Base-by-base conservation (phyloP, 768 basidiomycete species). In the Scleroderma bovista region DNA sequence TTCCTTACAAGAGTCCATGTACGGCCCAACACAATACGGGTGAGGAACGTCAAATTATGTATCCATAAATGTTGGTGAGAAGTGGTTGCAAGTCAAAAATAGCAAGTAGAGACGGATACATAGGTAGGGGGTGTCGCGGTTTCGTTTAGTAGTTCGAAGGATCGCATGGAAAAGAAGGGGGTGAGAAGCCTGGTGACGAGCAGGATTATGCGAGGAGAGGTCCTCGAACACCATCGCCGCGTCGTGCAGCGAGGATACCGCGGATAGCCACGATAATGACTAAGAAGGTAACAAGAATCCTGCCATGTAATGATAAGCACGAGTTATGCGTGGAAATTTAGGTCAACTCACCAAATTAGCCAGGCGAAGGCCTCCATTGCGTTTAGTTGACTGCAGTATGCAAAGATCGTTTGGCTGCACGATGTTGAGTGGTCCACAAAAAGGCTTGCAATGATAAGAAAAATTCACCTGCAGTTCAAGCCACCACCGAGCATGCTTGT, bases 351-450 rank as follows among this genome's bases (percentile, higher is more conserved):
- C 86, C 83, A 86, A 56, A 79, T 76, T 13, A 85, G 59, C 88
- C 88, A 91, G 8, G 85, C 79, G 58, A 90, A 89, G 17, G 70
- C 88, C 60, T 83, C 77, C 1, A 86, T 66, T 5, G 88, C 86
- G 47, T 88, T 89, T 31, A 90, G 69, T 58, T 91, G 88, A 24
- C 78, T 78, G 60, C 88, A 92, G 53, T 88, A 88, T 12, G 72
- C 67, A 54, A 80, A 78, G 12, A 62, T 55, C 12, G 64, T 65
- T 56, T 79, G 69, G 15, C 70, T 75, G 44, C 71, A 40, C 8
- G 36, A 13, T 23, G 17, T 11, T 52, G 20, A 43, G 31, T 46
- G 46, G 40, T 36, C 11, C 47, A 36, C 33, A 17, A 16, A 31
- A 34, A 36, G 6, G 32, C n/a, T n/a, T 22, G 8, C 15, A 23